Conservation (phyloP, 768 basidiomycete genomes). For the Coprinopsis sp. region DNA sequence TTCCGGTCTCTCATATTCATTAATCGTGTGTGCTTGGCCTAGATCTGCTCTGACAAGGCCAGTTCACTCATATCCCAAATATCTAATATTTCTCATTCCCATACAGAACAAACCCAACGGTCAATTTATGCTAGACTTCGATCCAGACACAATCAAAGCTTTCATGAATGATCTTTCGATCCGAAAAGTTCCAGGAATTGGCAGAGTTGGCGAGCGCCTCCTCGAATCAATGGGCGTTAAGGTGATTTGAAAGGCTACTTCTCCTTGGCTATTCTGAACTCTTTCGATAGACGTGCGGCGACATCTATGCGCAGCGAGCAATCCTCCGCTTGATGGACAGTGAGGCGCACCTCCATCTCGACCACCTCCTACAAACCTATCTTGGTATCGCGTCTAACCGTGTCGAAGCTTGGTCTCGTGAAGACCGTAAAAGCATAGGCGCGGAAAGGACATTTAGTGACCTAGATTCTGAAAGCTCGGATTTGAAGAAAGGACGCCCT, state of each 20-base stretch:
- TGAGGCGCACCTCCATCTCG: constrained; percentile 75
- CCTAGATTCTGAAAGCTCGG: constrained; percentile 52
- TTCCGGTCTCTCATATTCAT: not conserved
- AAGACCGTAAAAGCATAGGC: constrained; percentile 90
- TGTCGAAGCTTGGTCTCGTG: constrained; percentile 69
- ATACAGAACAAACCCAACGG: constrained; percentile 90
- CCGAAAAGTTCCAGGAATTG: constrained; percentile 85
- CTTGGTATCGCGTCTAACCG: constrained; percentile 85
- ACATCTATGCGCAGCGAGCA: constrained; percentile 75
- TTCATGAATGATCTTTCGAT: constrained; percentile 85
- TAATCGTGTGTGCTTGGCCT: constrained; percentile 2
- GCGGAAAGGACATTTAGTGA: constrained; percentile 83
- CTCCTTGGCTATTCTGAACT: constrained; percentile 3
- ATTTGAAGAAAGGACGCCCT: not conserved
- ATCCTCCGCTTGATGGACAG: constrained; percentile 81
- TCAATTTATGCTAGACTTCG: constrained; percentile 74
- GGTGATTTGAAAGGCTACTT: constrained; percentile 31
- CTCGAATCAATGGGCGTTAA: constrained; percentile 85
- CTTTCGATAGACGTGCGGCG: constrained; percentile 71
- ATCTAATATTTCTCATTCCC: not conserved
- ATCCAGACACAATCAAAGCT: constrained; percentile 52
- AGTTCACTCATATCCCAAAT: not conserved
- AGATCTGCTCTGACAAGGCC: constrained; percentile 94
- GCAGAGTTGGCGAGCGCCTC: constrained; percentile 84
- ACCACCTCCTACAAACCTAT: constrained; percentile 71